A percentile compares a stretch with the other conserved stretches of the same genome.
Evolutionary conservation across 805 yeast genomes (phyloP).

Genomic region (Starmerella tilneyi): DNA sequence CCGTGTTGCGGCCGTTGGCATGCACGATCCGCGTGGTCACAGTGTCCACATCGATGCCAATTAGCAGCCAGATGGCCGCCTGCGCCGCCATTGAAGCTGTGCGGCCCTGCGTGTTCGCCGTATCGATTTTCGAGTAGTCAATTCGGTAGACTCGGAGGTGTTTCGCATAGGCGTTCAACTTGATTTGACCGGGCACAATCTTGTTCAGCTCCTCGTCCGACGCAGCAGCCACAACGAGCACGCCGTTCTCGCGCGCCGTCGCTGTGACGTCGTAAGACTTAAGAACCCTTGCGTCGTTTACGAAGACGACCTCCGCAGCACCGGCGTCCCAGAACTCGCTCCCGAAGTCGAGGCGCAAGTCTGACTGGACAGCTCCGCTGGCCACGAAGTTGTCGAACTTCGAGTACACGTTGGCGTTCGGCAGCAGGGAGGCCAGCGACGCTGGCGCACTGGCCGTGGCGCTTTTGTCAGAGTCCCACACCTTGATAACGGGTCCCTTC

Average conservation of each 20-base stretch:
- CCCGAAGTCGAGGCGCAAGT: constrained; percentile 40
- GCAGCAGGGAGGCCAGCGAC: constrained; percentile 17
- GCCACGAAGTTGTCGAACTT: constrained; percentile 60
- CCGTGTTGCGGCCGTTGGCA: constrained; percentile 73
- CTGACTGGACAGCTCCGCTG: constrained; percentile 66
- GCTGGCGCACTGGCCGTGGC: constrained; percentile 20
- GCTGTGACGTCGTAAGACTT: constrained; percentile 51
- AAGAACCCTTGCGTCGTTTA: constrained; percentile 51
- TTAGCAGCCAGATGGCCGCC: constrained; percentile 66
- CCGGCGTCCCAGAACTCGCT: constrained; percentile 36
- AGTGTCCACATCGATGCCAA: constrained; percentile 53
- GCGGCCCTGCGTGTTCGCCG: constrained; percentile 54
- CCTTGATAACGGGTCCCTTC: constrained; percentile 9
- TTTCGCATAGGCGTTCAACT: constrained; percentile 44
- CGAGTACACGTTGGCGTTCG: constrained; percentile 43
- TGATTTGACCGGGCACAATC: constrained; percentile 44
- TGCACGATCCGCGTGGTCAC: constrained; percentile 68
- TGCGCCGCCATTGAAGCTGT: constrained; percentile 65
- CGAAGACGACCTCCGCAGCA: constrained; percentile 52
- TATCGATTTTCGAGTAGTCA: constrained; percentile 56
- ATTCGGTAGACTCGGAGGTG: constrained; percentile 45
- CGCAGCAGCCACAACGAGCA: constrained; percentile 37
- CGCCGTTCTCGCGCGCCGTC: constrained; percentile 47
- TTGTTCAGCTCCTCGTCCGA: constrained; percentile 43
- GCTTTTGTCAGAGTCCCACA: constrained; percentile 24